Conservation (phyloP, 768 basidiomycete genomes). For the Auricularia sp. region DNA sequence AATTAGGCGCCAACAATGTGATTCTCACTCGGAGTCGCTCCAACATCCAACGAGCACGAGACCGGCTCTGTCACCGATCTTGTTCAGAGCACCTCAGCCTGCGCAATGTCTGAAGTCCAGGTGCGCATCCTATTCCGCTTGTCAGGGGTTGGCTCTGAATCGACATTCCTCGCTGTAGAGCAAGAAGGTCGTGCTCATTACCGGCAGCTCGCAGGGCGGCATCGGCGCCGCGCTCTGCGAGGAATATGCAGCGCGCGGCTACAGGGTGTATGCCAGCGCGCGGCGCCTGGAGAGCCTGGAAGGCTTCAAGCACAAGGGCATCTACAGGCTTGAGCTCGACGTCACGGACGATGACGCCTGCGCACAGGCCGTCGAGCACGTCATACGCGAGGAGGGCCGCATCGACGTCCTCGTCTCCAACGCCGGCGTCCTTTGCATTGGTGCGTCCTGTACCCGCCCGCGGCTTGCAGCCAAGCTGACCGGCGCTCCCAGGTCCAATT, state of each 20-base stretch:
- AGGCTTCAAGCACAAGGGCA: slow-evolving; percentile 34
- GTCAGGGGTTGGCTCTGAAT: no score
- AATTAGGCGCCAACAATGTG: no score
- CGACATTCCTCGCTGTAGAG: no score
- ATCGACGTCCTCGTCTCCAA: slow-evolving; percentile 75
- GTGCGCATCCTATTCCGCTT: no score
- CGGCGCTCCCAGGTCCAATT: slow-evolving; percentile 25
- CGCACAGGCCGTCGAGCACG: slow-evolving; percentile 34
- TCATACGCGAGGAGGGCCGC: slow-evolving; percentile 44
- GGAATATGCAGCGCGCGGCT: slow-evolving; percentile 54
- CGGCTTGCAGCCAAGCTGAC: not conserved
- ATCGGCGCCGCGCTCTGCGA: slow-evolving; percentile 66
- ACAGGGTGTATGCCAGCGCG: slow-evolving; percentile 69
- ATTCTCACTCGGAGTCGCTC: no score
- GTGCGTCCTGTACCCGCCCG: slow-evolving; percentile 17
- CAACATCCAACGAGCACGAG: no score
- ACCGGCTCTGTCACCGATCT: no score
- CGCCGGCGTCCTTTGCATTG: slow-evolving; percentile 41
- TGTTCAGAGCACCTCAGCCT: no score
- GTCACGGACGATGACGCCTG: slow-evolving; percentile 54
- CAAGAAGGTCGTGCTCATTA: slow-evolving; percentile 47
- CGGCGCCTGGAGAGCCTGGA: slow-evolving; percentile 53
- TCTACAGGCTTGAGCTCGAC: slow-evolving; percentile 46
- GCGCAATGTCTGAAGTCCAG: no score
- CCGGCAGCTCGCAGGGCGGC: slow-evolving; percentile 65